Conservation (phyloP, 2,329 filamentous ascomycete genomes). For the Fusarium vanettenii region DNA sequence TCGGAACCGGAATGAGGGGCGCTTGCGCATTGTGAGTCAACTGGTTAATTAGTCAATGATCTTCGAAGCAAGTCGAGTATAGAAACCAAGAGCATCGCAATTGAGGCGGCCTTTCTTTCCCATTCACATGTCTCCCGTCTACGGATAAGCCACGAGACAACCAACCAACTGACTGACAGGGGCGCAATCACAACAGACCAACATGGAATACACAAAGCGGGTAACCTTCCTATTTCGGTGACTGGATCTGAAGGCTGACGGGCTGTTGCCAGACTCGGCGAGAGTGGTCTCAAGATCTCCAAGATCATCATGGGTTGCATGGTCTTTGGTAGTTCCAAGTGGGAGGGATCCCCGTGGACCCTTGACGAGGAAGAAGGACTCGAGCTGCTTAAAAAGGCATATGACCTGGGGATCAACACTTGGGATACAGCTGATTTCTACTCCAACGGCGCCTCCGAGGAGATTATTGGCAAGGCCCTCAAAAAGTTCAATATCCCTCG, state of each 20-base stretch:
- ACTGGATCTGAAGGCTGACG: constrained; percentile 10
- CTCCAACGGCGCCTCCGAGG: constrained; percentile 66
- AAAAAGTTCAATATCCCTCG: constrained; percentile 68
- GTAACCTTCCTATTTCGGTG: constrained; percentile 7
- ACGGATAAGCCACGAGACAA: not conserved
- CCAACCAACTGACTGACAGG: not conserved
- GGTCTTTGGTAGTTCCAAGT: constrained; percentile 47
- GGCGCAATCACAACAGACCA: constrained; percentile 11
- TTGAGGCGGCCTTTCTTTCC: not conserved
- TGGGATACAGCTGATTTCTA: constrained; percentile 64
- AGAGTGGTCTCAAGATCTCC: constrained; percentile 55
- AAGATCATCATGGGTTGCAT: constrained; percentile 53
- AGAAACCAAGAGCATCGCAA: not conserved
- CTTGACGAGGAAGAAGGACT: constrained; percentile 54
- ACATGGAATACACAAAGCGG: constrained; percentile 35
- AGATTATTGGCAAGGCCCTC: constrained; percentile 69
- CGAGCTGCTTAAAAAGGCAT: constrained; percentile 71
- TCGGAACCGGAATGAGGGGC: not conserved
- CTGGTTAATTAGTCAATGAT: not conserved
- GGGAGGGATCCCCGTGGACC: constrained; percentile 45
- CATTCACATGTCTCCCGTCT: not conserved
- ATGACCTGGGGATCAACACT: constrained; percentile 72
- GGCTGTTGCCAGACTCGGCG: constrained; percentile 46
- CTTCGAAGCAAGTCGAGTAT: not conserved
- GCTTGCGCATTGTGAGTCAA: not conserved